These are phyloP conservation scores for Diaporthe longicolla DNA, from an alignment of 2,329 filamentous ascomycete species.

Conservation along the genomic window DNA sequence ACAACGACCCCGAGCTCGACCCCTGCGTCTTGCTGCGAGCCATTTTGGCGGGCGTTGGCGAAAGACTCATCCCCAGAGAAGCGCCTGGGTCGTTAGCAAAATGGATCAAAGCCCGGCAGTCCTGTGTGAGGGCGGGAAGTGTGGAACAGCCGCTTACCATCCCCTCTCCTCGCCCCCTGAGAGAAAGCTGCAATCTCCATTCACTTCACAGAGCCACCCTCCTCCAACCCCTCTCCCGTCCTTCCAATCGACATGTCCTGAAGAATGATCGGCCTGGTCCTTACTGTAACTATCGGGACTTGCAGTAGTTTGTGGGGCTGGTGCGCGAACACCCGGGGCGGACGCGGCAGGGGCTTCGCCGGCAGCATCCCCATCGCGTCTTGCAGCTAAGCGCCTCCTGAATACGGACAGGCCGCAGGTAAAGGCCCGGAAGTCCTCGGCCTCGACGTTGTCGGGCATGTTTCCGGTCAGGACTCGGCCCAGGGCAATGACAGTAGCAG, in stretches of 20 bases:
- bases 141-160: constrained; percentile 72
- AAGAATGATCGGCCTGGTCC: constrained; percentile 39
- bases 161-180: constrained; percentile 86
- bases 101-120: constrained; percentile 28
- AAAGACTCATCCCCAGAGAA: constrained; percentile 60
- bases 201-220: constrained; percentile 83
- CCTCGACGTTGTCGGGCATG: constrained; percentile 78
- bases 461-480: constrained; percentile 84
- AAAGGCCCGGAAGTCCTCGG: constrained; percentile 87
- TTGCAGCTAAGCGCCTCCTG: constrained; percentile 47
- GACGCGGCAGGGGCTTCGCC: constrained; percentile 5
- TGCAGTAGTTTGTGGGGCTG: constrained; percentile 38
- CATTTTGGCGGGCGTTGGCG: constrained; percentile 45
- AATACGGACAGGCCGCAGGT: constrained; percentile 85
- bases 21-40: constrained; percentile 50
- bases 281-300: constrained; percentile 44
- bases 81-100: constrained; percentile 48
- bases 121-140: constrained; percentile 1
- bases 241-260: constrained; percentile 64
- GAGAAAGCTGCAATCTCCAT: constrained; percentile 90
- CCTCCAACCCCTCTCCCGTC: constrained; percentile 75
- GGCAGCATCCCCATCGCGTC: not conserved
- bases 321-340: not conserved
- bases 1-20: constrained; percentile 52
- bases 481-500: constrained; percentile 88